phyloP scores from a whole-genome alignment of 176 grass and related monocot species.

The Avena sativa region DNA sequence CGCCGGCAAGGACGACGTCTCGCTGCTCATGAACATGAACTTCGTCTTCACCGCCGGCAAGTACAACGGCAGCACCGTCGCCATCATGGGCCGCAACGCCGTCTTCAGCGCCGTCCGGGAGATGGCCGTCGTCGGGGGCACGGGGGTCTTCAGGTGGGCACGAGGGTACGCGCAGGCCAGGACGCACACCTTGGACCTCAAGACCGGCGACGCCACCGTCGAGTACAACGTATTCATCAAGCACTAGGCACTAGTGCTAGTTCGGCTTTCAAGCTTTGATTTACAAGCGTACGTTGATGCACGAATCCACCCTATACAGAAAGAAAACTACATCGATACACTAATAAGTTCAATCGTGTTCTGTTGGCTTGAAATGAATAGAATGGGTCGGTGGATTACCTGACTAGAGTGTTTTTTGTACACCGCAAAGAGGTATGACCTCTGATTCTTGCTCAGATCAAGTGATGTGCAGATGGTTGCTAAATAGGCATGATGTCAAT shows the following conservation, averaged over 20 bases:
- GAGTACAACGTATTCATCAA: background rate
- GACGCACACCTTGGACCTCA: background rate
- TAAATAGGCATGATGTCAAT: no score
- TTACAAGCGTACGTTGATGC: background rate
- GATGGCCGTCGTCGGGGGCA: constrained; percentile 11
- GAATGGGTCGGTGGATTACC: no score
- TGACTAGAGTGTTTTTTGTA: no score
- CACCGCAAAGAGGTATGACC: no score
- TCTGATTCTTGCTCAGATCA: no score
- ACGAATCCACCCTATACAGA: background rate
- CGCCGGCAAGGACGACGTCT: constrained; percentile 13
- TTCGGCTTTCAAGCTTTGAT: background rate
- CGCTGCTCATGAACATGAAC: constrained; percentile 8
- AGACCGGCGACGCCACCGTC: constrained; percentile 12
- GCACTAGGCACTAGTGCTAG: background rate
- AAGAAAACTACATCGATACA: background rate
- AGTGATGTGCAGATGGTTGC: no score
- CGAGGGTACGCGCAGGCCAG: constrained; percentile 18
- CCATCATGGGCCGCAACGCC: background rate
- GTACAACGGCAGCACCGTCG: background rate
- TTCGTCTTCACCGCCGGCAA: constrained; percentile 4
- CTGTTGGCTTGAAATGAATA: no score
- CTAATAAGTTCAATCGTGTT: background rate
- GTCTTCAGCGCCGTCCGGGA: background rate
- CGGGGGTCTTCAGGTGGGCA: background rate